Evolutionary conservation across 75 land plant species (phyloP), one percentile per base, ranked within the genome.

Genomic region (Ceratopteris richardii): DNA sequence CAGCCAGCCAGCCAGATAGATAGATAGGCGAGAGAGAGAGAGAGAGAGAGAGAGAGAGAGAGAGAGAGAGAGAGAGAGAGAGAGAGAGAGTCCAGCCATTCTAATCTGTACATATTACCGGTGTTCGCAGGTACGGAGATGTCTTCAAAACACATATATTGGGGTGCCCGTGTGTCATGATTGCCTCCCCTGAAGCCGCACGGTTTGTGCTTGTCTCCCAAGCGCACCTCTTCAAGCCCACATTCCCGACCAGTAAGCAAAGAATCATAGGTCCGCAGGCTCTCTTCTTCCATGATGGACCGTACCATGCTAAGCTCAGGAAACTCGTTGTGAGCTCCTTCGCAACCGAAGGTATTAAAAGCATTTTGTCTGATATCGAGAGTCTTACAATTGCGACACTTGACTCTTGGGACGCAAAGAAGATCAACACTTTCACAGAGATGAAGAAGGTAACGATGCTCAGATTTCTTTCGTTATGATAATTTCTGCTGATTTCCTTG

Each of bases 221-320:
- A 24, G 82, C 82, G 10, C 78, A 77, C 26, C 65, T 86, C 58
- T 86, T 86, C 82, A 82, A 77, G 76, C 81, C 86, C 31, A 79
- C 86, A 0, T 86, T 75, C 57, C 90, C 90, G 11, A 31, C 42
- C 52, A 82, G 86, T 78, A 86, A 86, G 46, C 75, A 73, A 51
- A 44, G 46, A 19, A 21, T 86, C 27, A 69, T 86, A 31, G 90
- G 90, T 0, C 75, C 71, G 0, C 71, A 70, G 18, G 82, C 78
- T 0, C 33, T 87, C 23, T 82, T 87, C 64, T 87, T 87, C 66
- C 86, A 87, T 61, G 74, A 82, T 41, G 91, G 91, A 0, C 68
- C 71, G 13, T 82, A 82, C 77, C 91, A 87, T 56, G 14, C 24
- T 1, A 70, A 74, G 23, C 74, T 87, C 0, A 41, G 81, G 31